These are phyloP conservation scores for Striga asiatica DNA, from an alignment of 257 asterid species.

Conservation along the genomic window DNA sequence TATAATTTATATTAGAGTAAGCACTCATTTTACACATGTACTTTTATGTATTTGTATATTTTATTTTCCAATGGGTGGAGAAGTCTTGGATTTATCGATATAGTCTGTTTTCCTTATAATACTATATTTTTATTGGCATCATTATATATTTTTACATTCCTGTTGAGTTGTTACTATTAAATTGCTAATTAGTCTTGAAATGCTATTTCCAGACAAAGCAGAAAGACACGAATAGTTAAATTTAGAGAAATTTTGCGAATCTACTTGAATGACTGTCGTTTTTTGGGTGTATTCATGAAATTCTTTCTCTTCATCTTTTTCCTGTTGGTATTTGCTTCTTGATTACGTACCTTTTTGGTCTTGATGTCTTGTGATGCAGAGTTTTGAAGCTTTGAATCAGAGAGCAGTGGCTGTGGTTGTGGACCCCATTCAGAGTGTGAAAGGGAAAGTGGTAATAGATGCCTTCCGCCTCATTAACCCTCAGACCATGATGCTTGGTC, in stretches of 20 bases:
- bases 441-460: constrained; percentile 69
- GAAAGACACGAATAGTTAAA: too few relatives aligned
- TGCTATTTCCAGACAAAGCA: too few relatives aligned
- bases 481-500: constrained; percentile 95
- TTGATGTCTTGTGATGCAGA: constrained; percentile 31
- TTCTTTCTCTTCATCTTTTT: constrained; percentile 13
- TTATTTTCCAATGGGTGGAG: too few relatives aligned
- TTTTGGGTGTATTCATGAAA: too few relatives aligned
- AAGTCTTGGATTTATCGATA: too few relatives aligned
- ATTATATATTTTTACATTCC: not conserved
- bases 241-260: too few relatives aligned
- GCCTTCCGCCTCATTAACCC: constrained; percentile 78
- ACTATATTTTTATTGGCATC: not conserved
- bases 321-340: too few relatives aligned
- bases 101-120: not conserved
- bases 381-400: constrained; percentile 85
- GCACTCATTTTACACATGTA: not conserved
- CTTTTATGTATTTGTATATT: not conserved
- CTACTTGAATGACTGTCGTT: too few relatives aligned
- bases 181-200: too few relatives aligned
- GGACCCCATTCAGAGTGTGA: constrained; percentile 73
- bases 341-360: too few relatives aligned
- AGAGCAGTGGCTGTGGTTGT: constrained; percentile 79
- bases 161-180: not conserved
- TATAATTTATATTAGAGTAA: too few relatives aligned